These are phyloP conservation scores for Pythium volutum DNA, from an alignment of 352 stramenopile species.

Conservation along the genomic window DNA sequence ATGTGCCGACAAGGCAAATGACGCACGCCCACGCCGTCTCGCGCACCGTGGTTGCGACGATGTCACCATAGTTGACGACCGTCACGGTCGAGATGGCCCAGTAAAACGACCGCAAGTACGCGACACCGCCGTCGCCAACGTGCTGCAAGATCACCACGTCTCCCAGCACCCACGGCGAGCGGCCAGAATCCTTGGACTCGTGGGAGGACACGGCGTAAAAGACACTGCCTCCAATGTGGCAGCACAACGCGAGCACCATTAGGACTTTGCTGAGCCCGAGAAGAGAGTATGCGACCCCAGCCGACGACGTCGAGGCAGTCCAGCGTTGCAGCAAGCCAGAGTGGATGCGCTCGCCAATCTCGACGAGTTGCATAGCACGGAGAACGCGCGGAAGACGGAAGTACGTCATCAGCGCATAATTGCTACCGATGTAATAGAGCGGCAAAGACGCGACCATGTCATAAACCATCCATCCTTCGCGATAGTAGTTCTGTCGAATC, in stretches of 20 bases:
- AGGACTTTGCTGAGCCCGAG: slow-evolving; percentile 26
- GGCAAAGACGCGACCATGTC: slow-evolving; percentile 26
- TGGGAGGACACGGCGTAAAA: slow-evolving; percentile 26
- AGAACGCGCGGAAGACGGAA: slow-evolving; percentile 31
- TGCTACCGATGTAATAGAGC: slow-evolving; percentile 35
- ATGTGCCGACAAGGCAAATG: slow-evolving; percentile 28
- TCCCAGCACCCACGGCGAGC: slow-evolving; percentile 16
- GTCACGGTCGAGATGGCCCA: slow-evolving; percentile 36
- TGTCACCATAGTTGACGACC: slow-evolving; percentile 39
- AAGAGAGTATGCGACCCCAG: slow-evolving; percentile 25
- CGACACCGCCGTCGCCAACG: slow-evolving; percentile 10
- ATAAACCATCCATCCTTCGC: slow-evolving; percentile 25
- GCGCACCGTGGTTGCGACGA: slow-evolving; percentile 26
- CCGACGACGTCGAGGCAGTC: slow-evolving; percentile 19
- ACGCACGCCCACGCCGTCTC: slow-evolving; percentile 36
- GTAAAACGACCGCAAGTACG: slow-evolving; percentile 36
- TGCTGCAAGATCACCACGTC: slow-evolving; percentile 24
- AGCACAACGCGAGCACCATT: slow-evolving; percentile 26
- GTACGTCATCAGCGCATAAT: slow-evolving; percentile 35
- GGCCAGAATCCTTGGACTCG: slow-evolving; percentile 12
- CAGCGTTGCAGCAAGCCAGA: slow-evolving; percentile 22
- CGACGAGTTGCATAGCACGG: slow-evolving; percentile 25
- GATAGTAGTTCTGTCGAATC: slow-evolving; percentile 30
- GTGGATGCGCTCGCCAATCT: slow-evolving; percentile 27
- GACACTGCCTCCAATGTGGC: slow-evolving; percentile 29